Evolutionary conservation across 2,329 filamentous ascomycete genomes (phyloP), one percentile per base, ranked within the genome.

Genomic region (Fonsecaea pedrosoi): DNA sequence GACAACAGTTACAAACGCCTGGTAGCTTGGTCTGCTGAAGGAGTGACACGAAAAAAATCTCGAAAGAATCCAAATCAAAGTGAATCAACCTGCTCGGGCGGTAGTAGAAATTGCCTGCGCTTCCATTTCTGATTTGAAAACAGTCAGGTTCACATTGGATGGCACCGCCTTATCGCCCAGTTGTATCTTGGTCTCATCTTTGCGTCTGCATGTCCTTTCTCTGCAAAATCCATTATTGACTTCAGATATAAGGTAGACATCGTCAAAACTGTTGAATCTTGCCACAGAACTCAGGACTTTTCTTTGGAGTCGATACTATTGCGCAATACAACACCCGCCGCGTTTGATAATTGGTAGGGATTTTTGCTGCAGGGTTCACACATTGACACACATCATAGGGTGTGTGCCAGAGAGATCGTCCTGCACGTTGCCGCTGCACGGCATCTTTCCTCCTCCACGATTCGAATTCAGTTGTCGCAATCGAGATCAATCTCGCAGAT

Each of bases 71-170:
- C 38, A 45, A 59, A 13, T 34, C 48, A 34, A 61, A 54, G 59
- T 61, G 42, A 37, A 25, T 35, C 34, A 54, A 40, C 42, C 21
- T 45, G 32, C n/a, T 59, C 34, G 8, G 34, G 18, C 25, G 56
- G 13, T 13, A 35, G 15, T 25, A 10, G 32, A 32, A 18, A 7
- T 3, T 32, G 38, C 3, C 25, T 34, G 56, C 37, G 34, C 13
- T 35, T 55, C 54, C 54, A 55, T 50, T 10, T 50, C 4, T 50
- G 45, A 50, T 50, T 50, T 50, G 18, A 50, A 50, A 50, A 50
- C 9, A 21, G 12, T 8, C 45, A 50, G 21, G 18, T 12, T 25
- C 45, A 50, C 45, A 6, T 21, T 10, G 40, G 15, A 42, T n/a
- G 40, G 4, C 4, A n/a, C 15, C 40, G 2, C 10, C 6, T 50